Percentiles rank a stretch among this genome's conserved stretches.
phyloP scores from a whole-genome alignment of 2,329 filamentous ascomycete species.

The Trichoderma hamatum region DNA sequence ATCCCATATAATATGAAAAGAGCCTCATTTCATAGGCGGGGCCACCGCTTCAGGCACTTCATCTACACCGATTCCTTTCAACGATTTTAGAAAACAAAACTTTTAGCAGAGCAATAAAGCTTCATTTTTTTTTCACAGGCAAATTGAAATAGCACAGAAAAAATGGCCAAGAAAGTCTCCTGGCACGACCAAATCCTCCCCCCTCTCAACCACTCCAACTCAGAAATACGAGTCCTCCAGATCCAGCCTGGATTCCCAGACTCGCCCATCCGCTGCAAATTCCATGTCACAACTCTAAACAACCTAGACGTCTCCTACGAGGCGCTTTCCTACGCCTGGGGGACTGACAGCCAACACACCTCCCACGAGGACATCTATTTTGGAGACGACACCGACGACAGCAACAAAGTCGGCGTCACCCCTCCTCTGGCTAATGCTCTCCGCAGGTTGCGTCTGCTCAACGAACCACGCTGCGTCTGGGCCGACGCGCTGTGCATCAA shows the following conservation, averaged over 20 bases:
- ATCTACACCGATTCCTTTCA: neutral
- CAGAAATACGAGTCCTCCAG: conserved; percentile 6
- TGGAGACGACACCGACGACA: neutral
- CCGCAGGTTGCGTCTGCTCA: neutral
- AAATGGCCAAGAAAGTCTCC: conserved; percentile 10
- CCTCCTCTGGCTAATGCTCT: conserved; percentile 3
- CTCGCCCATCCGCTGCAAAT: conserved; percentile 7
- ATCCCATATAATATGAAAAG: neutral
- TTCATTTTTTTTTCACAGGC: neutral
- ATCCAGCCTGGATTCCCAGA: neutral
- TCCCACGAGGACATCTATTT: conserved; percentile 6
- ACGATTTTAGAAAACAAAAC: neutral
- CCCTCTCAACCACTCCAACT: neutral
- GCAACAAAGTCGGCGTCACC: neutral
- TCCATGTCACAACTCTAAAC: neutral
- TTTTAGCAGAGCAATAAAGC: neutral
- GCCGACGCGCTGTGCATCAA: conserved; percentile 20
- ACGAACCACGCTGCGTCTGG: neutral
- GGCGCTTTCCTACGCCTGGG: conserved; percentile 18
- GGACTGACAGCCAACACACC: neutral
- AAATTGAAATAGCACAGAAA: neutral
- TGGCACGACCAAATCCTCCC: conserved; percentile 8
- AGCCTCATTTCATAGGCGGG: neutral
- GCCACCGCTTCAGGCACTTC: neutral
- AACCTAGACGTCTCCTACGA: neutral